phyloP scores from a whole-genome alignment of 2,329 filamentous ascomycete genomes.

The Fusarium buxicola region DNA sequence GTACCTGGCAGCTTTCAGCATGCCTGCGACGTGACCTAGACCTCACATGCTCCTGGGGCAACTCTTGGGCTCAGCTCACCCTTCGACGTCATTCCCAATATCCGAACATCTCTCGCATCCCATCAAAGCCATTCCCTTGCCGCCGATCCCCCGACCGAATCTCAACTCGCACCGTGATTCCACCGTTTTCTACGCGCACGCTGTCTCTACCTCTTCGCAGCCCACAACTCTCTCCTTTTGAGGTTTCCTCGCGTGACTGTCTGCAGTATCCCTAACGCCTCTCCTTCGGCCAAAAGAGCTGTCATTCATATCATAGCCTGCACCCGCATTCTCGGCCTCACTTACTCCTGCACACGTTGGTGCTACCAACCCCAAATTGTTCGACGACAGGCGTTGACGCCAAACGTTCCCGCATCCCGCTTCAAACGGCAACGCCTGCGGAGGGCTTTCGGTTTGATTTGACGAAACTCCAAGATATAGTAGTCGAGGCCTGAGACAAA shows the following conservation, averaged over 20 bases:
- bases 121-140: constrained; percentile 32
- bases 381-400: constrained; percentile 15
- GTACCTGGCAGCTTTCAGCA: constrained; percentile 39
- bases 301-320: constrained; percentile 15
- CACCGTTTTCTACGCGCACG: constrained; percentile 1
- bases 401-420: constrained; percentile 22
- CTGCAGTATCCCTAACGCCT: constrained; percentile 25
- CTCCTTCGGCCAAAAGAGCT: constrained; percentile 12
- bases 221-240: constrained; percentile 7
- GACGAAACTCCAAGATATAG: constrained; percentile 38
- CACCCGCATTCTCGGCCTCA: constrained; percentile 18
- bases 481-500: constrained; percentile 40
- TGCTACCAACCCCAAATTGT: constrained; percentile 28
- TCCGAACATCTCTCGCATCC: constrained; percentile 17
- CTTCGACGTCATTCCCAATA: constrained; percentile 38
- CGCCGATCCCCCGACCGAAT: constrained; percentile 30
- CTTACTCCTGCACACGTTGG: constrained; percentile 24
- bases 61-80: constrained; percentile 22
- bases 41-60: constrained; percentile 35
- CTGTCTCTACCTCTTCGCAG: constrained; percentile 13
- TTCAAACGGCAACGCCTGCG: constrained; percentile 37
- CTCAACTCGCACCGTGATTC: constrained; percentile 31
- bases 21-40: constrained; percentile 42
- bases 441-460: constrained; percentile 30
- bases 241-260: constrained; percentile 36